Percentiles rank a stretch among this genome's conserved stretches.
phyloP scores from a whole-genome alignment of 2,329 filamentous ascomycete species.

The Dothideomycetidae sp. region DNA sequence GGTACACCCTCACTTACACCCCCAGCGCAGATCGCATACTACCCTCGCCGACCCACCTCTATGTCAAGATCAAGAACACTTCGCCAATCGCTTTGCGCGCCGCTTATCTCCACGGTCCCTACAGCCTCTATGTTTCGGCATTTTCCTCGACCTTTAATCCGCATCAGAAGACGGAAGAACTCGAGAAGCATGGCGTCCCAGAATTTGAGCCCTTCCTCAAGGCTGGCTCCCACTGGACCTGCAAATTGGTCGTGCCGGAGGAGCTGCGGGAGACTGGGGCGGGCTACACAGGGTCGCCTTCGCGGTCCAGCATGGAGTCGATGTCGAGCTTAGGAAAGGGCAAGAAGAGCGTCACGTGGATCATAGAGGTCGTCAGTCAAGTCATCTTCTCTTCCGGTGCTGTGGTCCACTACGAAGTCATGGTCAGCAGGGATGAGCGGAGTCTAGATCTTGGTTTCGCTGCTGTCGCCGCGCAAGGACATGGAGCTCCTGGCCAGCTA shows the following conservation, averaged over 20 bases:
- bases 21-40: constrained; percentile 80
- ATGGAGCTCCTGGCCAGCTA: constrained; percentile 51
- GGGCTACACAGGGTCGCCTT: constrained; percentile 16
- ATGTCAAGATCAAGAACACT: constrained; percentile 83
- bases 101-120: constrained; percentile 91
- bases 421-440: constrained; percentile 74
- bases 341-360: constrained; percentile 57
- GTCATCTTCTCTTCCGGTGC: constrained; percentile 87
- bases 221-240: constrained; percentile 76
- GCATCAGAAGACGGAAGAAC: constrained; percentile 58
- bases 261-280: constrained; percentile 52
- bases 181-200: constrained; percentile 59
- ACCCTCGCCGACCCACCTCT: constrained; percentile 65
- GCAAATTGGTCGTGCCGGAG: constrained; percentile 66
- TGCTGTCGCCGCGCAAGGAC: constrained; percentile 38
- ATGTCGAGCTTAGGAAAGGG: constrained; percentile 26
- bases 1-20: constrained; percentile 77
- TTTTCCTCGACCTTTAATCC: constrained; percentile 76
- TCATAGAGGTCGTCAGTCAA: constrained; percentile 83
- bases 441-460: constrained; percentile 56
- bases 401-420: constrained; percentile 72
- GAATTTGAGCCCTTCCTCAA: constrained; percentile 96
- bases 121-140: constrained; percentile 74
- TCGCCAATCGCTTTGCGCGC: constrained; percentile 81
- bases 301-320: constrained; percentile 25